These are phyloP conservation scores for Vitis hybrid DNA, from an alignment of 177 flowering plant species.

Conservation along the genomic window DNA sequence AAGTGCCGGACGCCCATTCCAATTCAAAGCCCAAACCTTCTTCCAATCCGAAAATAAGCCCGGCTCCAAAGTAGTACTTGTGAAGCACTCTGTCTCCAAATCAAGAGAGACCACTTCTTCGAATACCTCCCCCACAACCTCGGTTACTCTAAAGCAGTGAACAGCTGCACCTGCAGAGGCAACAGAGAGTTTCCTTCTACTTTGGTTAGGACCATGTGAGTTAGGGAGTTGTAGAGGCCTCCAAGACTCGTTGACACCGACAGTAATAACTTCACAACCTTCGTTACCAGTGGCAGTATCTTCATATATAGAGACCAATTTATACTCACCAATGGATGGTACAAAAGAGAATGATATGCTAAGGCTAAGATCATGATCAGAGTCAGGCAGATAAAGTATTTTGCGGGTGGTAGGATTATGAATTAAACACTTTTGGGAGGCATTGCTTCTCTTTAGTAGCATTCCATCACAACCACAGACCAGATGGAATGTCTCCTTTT, in stretches of 20 bases:
- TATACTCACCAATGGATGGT: neutral
- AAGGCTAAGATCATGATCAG: neutral
- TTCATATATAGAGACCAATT: neutral
- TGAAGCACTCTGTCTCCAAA: neutral
- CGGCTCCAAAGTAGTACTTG: neutral
- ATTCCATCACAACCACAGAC: neutral
- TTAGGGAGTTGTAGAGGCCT: neutral
- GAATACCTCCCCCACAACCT: neutral
- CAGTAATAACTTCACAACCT: conserved; percentile 8
- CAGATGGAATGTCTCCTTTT: neutral
- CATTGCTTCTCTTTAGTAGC: neutral
- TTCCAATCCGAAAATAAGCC: neutral
- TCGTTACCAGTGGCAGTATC: neutral
- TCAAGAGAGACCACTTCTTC: conserved; percentile 1
- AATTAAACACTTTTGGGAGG: neutral
- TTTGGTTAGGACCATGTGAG: neutral
- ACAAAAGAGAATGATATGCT: neutral
- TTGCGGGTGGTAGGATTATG: neutral
- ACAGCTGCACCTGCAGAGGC: neutral
- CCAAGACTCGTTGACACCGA: neutral
- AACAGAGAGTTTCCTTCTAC: neutral
- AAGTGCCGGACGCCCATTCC: neutral
- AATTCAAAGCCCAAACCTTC: conserved; percentile 4
- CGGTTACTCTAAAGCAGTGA: neutral
- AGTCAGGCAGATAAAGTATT: neutral